Evolutionary conservation across 306 rosid species (phyloP), one percentile per base, ranked within the genome.

Genomic region (Geum urbanum): DNA sequence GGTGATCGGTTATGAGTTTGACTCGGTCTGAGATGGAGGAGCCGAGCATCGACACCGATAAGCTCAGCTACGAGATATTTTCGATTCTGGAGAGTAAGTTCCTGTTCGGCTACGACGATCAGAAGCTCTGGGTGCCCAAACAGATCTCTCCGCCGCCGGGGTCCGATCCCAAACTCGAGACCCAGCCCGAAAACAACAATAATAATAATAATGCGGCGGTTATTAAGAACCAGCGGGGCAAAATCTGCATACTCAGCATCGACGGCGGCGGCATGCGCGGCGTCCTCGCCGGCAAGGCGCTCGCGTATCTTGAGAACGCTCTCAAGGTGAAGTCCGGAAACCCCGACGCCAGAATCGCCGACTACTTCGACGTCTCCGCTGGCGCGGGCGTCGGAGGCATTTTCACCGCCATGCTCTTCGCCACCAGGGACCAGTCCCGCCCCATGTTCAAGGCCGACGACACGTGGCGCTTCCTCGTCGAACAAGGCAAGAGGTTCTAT

Each of bases 191-290:
- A 32, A 32, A 2, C 37, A 32, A 32, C 37, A 32, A 32, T 32
- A 32, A 32, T 32, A 32, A 32, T 32, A 32, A 32, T 32, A 32
- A 32, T 32, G 37, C 37, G 37, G 27, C 51, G 5, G 81, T 92
- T 20, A 83, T 95, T 44, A 95, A 91, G 76, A 95, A 89, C 79
- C 99, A 95, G 84, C 81, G 99, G 9, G 99, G 99, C 2, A 95
- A 95, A 82, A 82, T 95, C 72, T 95, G 99, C 76, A 86, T 95
- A 39, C 97, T 95, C 69, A 82, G 92, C 78, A 86, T 95, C 75
- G 99, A 95, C 74, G 92, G 96, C 20, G 99, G 89, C 1, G 99
- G 92, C 68, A 95, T 95, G 99, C 85, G 90, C 5, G 99, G 96
- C 67, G 84, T 95, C 76, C 89, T 95, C 51, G 77, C 99, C 9